phyloP scores from a whole-genome alignment of 257 asterid genomes.

The Parsonsia alboflavescens region DNA sequence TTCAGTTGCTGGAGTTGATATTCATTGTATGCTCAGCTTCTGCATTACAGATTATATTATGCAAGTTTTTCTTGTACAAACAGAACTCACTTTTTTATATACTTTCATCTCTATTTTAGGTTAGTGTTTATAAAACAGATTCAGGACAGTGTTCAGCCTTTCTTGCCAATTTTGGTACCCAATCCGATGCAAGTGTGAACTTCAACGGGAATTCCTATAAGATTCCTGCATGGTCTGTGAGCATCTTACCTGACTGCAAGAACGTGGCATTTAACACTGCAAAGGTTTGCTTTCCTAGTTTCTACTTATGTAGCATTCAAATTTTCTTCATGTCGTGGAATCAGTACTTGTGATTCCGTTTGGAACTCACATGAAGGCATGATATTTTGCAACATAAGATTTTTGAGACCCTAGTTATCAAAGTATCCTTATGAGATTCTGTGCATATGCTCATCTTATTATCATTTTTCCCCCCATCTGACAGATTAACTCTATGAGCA shows the following conservation, averaged over 20 bases:
- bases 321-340: not conserved
- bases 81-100: not conserved
- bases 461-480: not conserved
- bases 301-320: not conserved
- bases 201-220: slow-evolving; percentile 63
- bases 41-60: not conserved
- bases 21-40: not conserved
- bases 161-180: slow-evolving; percentile 57
- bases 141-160: slow-evolving; percentile 77
- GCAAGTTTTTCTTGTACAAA: not conserved
- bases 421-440: not conserved
- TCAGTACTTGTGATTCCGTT: not conserved
- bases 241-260: slow-evolving; percentile 90
- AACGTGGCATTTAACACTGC: slow-evolving; percentile 70
- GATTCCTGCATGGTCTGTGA: slow-evolving; percentile 90
- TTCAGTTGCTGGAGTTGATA: not conserved
- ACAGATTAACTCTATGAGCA: slow-evolving; percentile 71
- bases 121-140: slow-evolving; percentile 55
- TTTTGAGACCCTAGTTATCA: not conserved
- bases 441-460: slow-evolving; percentile 14
- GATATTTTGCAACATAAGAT: not conserved
- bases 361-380: not conserved
- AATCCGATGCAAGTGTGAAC: slow-evolving; percentile 52
- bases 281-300: slow-evolving; percentile 41
- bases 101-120: slow-evolving; percentile 37